Conservation (phyloP, 139 green algal genomes). For the Chlorella ohadii region DNA sequence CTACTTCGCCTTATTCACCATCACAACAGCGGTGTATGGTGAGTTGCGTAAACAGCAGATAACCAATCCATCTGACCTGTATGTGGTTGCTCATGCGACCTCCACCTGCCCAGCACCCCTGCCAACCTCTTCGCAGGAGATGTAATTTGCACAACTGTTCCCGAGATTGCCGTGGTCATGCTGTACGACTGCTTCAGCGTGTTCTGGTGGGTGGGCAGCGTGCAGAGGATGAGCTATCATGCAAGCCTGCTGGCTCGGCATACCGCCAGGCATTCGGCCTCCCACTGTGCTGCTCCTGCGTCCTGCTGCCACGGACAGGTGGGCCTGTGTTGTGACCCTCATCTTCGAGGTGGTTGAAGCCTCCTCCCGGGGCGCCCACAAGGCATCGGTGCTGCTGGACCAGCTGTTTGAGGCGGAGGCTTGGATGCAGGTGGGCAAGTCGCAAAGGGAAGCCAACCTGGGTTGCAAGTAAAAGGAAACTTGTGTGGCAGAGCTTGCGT, state of each 20-base stretch:
- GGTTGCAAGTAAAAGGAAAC: too few relatives aligned
- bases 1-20: not conserved
- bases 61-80: too few relatives aligned
- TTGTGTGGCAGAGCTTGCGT: too few relatives aligned
- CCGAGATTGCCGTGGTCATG: not conserved
- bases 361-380: not conserved
- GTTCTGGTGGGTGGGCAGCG: not conserved
- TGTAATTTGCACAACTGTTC: not conserved
- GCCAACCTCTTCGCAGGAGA: not conserved
- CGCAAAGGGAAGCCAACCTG: too few relatives aligned
- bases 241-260: too few relatives aligned
- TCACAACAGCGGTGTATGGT: constrained; percentile 1
- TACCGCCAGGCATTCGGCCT: too few relatives aligned
- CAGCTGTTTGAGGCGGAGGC: not conserved
- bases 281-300: too few relatives aligned
- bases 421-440: constrained; percentile 13
- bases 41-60: not conserved
- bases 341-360: constrained; percentile 4
- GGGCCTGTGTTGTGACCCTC: not conserved
- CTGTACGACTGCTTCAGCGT: not conserved
- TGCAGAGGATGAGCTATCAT: too few relatives aligned
- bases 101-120: too few relatives aligned
- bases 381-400: constrained; percentile 1
- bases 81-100: too few relatives aligned
- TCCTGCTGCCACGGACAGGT: not conserved